Evolutionary conservation across 331 rosid species (phyloP).

Genomic region (Rhamnella rubrinervis): DNA sequence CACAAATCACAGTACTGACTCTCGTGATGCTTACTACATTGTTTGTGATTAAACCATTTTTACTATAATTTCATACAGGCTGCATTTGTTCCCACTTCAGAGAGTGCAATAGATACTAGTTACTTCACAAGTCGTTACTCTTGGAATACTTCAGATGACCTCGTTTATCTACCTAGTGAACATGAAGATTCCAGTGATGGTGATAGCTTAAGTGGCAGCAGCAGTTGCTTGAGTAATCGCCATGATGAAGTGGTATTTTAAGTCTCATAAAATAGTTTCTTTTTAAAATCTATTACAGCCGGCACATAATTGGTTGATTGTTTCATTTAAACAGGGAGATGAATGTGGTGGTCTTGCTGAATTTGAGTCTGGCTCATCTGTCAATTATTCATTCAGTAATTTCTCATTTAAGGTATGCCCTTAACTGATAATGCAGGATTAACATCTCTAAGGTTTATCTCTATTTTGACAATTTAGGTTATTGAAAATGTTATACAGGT

Average conservation of each 20-base stretch:
- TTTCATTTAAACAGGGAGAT: constrained; percentile 62
- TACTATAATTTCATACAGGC: constrained; percentile 55
- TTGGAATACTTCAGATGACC: constrained; percentile 77
- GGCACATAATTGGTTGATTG: constrained; percentile 5
- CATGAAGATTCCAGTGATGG: constrained; percentile 86
- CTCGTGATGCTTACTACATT: not conserved
- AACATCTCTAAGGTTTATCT: not conserved
- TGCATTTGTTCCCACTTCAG: constrained; percentile 96
- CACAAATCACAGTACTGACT: not conserved
- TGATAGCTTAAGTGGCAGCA: constrained; percentile 92
- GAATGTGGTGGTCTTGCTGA: constrained; percentile 93
- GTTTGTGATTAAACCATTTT: constrained; percentile 3
- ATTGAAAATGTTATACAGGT: too few species aligned
- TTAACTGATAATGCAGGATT: not conserved
- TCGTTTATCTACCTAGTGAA: constrained; percentile 64
- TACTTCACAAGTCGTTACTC: constrained; percentile 90
- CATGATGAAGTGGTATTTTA: constrained; percentile 91
- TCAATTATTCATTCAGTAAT: constrained; percentile 93
- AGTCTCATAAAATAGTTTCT: constrained; percentile 18
- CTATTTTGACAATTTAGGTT: constrained; percentile 2
- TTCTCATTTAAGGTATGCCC: constrained; percentile 89
- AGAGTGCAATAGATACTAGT: constrained; percentile 92
- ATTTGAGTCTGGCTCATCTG: constrained; percentile 76
- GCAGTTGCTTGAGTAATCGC: constrained; percentile 81
- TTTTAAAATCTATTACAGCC: not conserved